Evolutionary conservation across 1,284 basidiomycete genomes (phyloP), one percentile per base, ranked within the genome.

Genomic region (Paramarasmius palmivorus): DNA sequence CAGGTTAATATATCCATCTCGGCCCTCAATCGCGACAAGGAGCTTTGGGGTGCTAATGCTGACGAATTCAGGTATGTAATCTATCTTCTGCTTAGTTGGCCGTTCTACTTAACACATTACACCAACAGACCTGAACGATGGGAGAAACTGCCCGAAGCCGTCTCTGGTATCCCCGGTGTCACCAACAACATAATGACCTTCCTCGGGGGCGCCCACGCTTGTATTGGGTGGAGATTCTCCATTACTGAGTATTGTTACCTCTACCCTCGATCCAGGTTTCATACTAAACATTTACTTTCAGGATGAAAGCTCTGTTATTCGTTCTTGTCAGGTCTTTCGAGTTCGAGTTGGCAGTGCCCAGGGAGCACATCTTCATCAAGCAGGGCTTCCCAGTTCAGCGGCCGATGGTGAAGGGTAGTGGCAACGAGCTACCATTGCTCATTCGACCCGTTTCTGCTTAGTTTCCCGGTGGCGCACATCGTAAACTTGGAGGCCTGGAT

Each of bases 151-250:
- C 82, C 82, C 0, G 75, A 77, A 29, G 69, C 67, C 0, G 73
- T 71, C 1, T 64, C 66, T 12, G 64, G 62, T 1, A 73, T 87
- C 14, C 86, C 86, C 0, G 80, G 84, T 0, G 69, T 88, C 0
- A 85, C 76, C 78, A 73, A 78, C 14, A 77, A 86, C 58, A 55
- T 82, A 61, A 67, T 88, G 46, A 78, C 80, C 1, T 90, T 89
- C 73, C 59, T 83, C 2, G 80, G 79, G 19, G 85, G 85, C 1
- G 76, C 82, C 6, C 76, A 77, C 34, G 75, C 82, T 1, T 87
- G 84, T 61, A 86, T 87, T 40, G 88, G 88, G 0, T 90, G 85
- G 64, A 79, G 84, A 4, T 90, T 29, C 4, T 38, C 15, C 22
- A 22, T 19, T 46, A 15, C 32, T 34, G n/a, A 45, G 42, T 32